Percentiles rank a stretch among this genome's conserved stretches.
These are phyloP conservation scores for Chlorella vulgaris DNA, from an alignment of 139 green algal genomes.

Conservation along the genomic window DNA sequence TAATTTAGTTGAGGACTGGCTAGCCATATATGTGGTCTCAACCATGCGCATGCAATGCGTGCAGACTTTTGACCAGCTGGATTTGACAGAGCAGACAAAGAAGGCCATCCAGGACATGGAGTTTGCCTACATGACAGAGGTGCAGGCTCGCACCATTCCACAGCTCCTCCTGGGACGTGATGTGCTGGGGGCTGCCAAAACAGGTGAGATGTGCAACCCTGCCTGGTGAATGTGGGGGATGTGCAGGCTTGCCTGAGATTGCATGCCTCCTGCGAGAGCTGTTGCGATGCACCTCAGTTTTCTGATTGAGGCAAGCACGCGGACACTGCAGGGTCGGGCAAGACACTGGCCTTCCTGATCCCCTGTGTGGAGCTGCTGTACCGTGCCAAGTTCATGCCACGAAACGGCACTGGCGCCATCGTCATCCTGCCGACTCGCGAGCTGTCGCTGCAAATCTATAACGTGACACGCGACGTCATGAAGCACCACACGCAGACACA, in stretches of 20 bases:
- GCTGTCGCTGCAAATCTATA: constrained; percentile 97
- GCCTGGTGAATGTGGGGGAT: too few relatives aligned
- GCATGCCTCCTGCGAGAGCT: too few relatives aligned
- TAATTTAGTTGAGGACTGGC: too few relatives aligned
- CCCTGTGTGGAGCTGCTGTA: constrained; percentile 92
- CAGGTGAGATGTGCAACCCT: constrained; percentile 50
- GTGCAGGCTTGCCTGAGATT: too few relatives aligned
- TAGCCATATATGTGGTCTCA: too few relatives aligned
- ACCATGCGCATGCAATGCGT: background rate
- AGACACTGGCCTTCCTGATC: constrained; percentile 98
- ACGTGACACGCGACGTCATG: constrained; percentile 92
- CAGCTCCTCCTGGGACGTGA: constrained; percentile 90
- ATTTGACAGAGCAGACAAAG: constrained; percentile 67
- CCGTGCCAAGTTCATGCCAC: constrained; percentile 90
- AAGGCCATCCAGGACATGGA: constrained; percentile 79
- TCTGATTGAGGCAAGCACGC: too few relatives aligned
- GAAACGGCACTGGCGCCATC: constrained; percentile 93
- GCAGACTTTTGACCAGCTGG: constrained; percentile 72
- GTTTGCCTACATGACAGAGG: constrained; percentile 91
- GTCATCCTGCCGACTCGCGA: constrained; percentile 95
- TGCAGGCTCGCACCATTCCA: constrained; percentile 95
- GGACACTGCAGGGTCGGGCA: constrained; percentile 84
- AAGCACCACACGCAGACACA: constrained; percentile 94
- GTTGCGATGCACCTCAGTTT: too few relatives aligned
- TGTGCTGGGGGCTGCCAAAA: constrained; percentile 94